Conservation (phyloP, 208 protist genomes). For the Balamuthia mandrillaris region DNA sequence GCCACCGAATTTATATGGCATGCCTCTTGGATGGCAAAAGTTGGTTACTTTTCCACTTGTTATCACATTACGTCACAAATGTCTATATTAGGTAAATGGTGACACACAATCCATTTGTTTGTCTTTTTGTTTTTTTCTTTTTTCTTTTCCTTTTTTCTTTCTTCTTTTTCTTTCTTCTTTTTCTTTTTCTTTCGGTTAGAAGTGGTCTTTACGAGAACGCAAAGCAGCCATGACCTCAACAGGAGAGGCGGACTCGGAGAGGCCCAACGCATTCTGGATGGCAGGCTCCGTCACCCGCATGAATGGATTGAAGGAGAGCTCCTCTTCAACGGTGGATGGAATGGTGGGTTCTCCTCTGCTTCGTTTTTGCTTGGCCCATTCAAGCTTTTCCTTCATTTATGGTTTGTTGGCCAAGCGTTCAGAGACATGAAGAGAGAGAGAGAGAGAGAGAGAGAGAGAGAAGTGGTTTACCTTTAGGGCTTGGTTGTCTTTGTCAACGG, state of each 20-base stretch:
- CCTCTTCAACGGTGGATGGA: constrained; percentile 47
- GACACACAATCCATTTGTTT: not conserved
- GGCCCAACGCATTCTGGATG: not conserved
- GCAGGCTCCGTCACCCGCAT: constrained; percentile 34
- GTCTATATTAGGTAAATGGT: not conserved
- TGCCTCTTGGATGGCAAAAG: too few species aligned
- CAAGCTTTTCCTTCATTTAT: not conserved
- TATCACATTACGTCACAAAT: not conserved
- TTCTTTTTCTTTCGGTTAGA: not conserved
- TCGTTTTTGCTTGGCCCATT: not conserved
- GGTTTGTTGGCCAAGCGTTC: not conserved
- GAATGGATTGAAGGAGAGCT: constrained; percentile 55
- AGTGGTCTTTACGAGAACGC: constrained; percentile 19
- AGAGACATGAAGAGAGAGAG: not conserved
- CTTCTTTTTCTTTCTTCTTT: too few species aligned
- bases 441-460: not conserved
- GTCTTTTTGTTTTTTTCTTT: not conserved
- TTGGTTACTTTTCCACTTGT: not conserved
- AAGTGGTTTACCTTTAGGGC: not conserved
- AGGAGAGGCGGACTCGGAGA: not conserved
- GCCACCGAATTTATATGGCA: too few species aligned
- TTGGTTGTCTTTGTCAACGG: constrained; percentile 49
- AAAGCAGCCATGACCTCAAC: not conserved
- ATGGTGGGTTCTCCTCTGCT: constrained; percentile 41
- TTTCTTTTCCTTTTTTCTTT: too few species aligned